phyloP scores from a whole-genome alignment of 192 early-diverging fungal species.

The Coemansia sp. region DNA sequence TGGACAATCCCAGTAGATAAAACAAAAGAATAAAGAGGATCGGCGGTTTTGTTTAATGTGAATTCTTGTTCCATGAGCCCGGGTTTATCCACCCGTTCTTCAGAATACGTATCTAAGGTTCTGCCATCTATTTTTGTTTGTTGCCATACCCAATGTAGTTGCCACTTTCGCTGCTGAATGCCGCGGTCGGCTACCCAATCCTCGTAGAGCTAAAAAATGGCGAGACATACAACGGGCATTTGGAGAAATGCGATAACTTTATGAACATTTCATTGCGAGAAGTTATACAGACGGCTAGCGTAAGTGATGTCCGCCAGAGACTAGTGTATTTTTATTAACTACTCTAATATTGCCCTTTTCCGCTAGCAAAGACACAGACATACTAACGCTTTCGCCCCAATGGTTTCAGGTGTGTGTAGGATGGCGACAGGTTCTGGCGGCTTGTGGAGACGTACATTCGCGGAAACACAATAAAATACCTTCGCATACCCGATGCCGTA shows the following conservation, averaged over 20 bases:
- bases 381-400: too few species aligned
- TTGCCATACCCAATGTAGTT: constrained; percentile 57
- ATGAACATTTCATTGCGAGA: constrained; percentile 97
- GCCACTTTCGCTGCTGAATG: constrained; percentile 88
- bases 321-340: too few species aligned
- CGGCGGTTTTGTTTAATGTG: too few species aligned
- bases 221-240: constrained; percentile 97
- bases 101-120: too few species aligned
- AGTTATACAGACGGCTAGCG: constrained; percentile 89
- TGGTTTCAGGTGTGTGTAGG: constrained; percentile 42
- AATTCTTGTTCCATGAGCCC: not conserved
- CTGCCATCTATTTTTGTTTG: not conserved
- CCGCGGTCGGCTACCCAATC: constrained; percentile 85
- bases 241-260: constrained; percentile 95
- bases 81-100: too few species aligned
- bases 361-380: not conserved
- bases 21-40: too few species aligned
- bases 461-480: constrained; percentile 86
- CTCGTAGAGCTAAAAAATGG: constrained; percentile 97
- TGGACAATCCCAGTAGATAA: not conserved
- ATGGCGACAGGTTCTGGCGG: constrained; percentile 92
- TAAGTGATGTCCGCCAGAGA: constrained; percentile 35
- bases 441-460: constrained; percentile 92
- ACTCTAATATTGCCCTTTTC: too few species aligned
- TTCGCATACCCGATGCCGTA: constrained; percentile 85